Evolutionary conservation across 2,329 filamentous ascomycete species (phyloP).

Genomic region (Gliomastix tumulicola): DNA sequence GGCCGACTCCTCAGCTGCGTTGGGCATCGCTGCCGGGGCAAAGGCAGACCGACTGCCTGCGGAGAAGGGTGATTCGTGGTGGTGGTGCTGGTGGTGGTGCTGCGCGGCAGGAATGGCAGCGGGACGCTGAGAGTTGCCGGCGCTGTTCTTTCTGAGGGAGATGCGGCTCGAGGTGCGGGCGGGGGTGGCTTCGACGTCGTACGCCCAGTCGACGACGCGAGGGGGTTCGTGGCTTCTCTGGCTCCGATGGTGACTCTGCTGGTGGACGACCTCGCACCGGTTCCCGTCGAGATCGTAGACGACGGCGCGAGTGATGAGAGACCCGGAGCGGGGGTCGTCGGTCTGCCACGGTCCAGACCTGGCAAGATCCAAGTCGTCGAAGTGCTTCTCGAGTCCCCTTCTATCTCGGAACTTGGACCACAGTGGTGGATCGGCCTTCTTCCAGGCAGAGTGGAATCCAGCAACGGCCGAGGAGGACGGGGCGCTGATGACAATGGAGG

Average conservation of each 20-base stretch:
- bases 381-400: constrained; percentile 2
- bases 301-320: constrained; percentile 31
- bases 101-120: background rate
- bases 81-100: background rate
- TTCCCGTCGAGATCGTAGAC: constrained; percentile 79
- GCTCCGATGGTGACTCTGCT: constrained; percentile 26
- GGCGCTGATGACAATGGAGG: constrained; percentile 60
- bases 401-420: constrained; percentile 14
- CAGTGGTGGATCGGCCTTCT: constrained; percentile 51
- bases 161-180: background rate
- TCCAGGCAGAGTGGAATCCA: constrained; percentile 63
- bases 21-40: background rate
- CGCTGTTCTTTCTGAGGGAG: background rate
- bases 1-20: constrained; percentile 6
- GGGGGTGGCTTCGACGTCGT: constrained; percentile 17
- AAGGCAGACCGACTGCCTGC: background rate
- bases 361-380: constrained; percentile 4
- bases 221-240: constrained; percentile 2
- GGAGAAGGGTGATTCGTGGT: too few relatives aligned
- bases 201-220: constrained; percentile 42
- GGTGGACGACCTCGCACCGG: constrained; percentile 64
- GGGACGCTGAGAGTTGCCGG: background rate
- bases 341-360: constrained; percentile 21
- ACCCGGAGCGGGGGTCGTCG: constrained; percentile 12
- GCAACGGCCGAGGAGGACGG: constrained; percentile 58